Evolutionary conservation across 352 stramenopile genomes (phyloP).

Genomic region (Phytophthora quininea): DNA sequence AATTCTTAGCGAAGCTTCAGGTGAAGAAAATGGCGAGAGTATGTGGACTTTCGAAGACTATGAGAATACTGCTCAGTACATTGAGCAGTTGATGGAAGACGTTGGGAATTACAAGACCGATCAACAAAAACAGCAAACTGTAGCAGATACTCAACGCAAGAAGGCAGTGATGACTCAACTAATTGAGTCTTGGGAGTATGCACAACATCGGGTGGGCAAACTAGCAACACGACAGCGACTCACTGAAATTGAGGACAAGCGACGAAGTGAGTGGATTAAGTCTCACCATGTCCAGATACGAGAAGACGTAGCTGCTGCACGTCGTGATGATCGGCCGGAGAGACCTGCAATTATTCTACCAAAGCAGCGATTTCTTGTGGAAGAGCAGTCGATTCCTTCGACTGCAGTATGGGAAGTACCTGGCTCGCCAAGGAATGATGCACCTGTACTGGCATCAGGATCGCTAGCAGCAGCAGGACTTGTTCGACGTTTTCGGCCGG

Average conservation of each 20-base stretch:
- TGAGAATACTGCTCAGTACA: slow-evolving; percentile 50
- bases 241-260: slow-evolving; percentile 18
- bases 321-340: slow-evolving; percentile 15
- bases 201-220: slow-evolving; percentile 16
- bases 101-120: slow-evolving; percentile 24
- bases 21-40: slow-evolving; percentile 6
- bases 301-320: slow-evolving; percentile 8
- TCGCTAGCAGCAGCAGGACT: slow-evolving; percentile 19
- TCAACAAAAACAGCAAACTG: slow-evolving; percentile 5
- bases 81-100: slow-evolving; percentile 54
- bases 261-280: slow-evolving; percentile 47
- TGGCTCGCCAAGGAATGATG: slow-evolving; percentile 5
- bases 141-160: slow-evolving; percentile 4
- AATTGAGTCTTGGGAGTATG: slow-evolving; percentile 37
- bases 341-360: slow-evolving; percentile 20
- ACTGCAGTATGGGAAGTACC: slow-evolving; percentile 29
- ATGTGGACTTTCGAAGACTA: slow-evolving; percentile 55
- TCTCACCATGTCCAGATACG: slow-evolving; percentile 39
- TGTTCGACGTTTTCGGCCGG: not conserved
- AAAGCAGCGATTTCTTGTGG: slow-evolving; percentile 31
- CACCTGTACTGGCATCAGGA: slow-evolving; percentile 7
- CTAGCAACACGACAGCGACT: slow-evolving; percentile 9
- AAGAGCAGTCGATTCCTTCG: slow-evolving; percentile 27
- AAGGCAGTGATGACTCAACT: slow-evolving; percentile 24
- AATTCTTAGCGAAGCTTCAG: slow-evolving; percentile 6